phyloP scores from a whole-genome alignment of 805 yeast genomes.

The Teunomyces panamensis region DNA sequence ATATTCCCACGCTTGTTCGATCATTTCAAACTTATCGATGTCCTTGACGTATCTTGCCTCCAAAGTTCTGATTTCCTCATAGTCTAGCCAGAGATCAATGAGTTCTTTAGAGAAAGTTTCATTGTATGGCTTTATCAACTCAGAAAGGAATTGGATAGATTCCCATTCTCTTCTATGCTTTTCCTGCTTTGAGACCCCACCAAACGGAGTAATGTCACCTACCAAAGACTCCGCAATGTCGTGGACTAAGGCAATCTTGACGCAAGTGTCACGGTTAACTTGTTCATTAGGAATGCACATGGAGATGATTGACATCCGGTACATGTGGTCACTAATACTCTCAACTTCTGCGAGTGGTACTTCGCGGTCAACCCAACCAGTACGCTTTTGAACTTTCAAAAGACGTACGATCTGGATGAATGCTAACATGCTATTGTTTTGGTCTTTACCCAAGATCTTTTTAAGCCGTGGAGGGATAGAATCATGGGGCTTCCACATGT shows the following conservation, averaged over 20 bases:
- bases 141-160: conserved; percentile 65
- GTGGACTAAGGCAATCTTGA: conserved; percentile 83
- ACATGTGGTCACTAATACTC: conserved; percentile 92
- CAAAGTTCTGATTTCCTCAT: conserved; percentile 74
- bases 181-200: conserved; percentile 64
- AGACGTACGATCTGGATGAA: conserved; percentile 65
- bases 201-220: conserved; percentile 89
- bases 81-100: conserved; percentile 76
- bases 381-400: conserved; percentile 76
- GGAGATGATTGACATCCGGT: conserved; percentile 82
- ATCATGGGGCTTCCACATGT: conserved; percentile 52
- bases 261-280: conserved; percentile 66
- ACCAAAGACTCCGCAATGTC: conserved; percentile 93
- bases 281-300: conserved; percentile 59
- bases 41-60: conserved; percentile 94
- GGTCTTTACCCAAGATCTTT: conserved; percentile 29
- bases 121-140: conserved; percentile 64
- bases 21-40: conserved; percentile 86
- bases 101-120: conserved; percentile 60
- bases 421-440: conserved; percentile 49
- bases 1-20: conserved; percentile 79
- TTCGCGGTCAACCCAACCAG: conserved; percentile 87
- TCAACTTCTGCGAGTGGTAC: conserved; percentile 52
- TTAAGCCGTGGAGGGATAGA: conserved; percentile 49
- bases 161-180: conserved; percentile 78